Conservation (phyloP, 805 yeast species). For the Kodamaea fukazawae region DNA sequence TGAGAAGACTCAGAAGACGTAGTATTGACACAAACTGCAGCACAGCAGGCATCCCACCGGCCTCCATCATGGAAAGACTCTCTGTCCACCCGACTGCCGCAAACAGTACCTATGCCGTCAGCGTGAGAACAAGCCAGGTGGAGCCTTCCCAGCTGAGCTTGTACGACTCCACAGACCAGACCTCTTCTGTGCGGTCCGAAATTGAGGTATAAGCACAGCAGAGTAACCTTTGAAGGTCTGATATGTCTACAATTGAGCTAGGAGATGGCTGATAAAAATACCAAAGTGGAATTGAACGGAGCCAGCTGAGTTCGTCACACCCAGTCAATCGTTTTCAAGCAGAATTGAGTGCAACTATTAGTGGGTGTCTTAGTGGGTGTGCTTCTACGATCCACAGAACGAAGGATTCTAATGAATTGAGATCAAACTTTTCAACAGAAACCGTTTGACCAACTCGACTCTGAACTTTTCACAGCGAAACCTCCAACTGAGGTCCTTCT, state of each 20-base stretch:
- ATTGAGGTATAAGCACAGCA: neutral
- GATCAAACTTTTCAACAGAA: too few relatives aligned
- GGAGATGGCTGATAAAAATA: neutral
- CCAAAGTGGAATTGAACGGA: too few relatives aligned
- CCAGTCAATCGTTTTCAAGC: too few relatives aligned
- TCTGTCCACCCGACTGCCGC: constrained; percentile 31
- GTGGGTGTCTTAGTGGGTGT: too few relatives aligned
- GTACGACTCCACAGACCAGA: constrained; percentile 15
- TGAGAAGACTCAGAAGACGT: constrained; percentile 38
- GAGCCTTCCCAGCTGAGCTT: constrained; percentile 15
- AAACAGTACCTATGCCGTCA: constrained; percentile 19
- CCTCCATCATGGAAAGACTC: constrained; percentile 62
- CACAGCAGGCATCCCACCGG: constrained; percentile 69
- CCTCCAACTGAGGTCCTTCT: too few relatives aligned
- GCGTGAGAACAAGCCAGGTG: constrained; percentile 15
- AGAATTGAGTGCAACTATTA: too few relatives aligned
- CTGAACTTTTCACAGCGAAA: too few relatives aligned
- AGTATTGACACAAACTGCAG: constrained; percentile 58
- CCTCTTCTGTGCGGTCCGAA: constrained; percentile 13
- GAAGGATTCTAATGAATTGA: too few relatives aligned
- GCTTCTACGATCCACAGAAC: too few relatives aligned
- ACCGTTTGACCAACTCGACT: too few relatives aligned
- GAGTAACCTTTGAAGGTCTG: neutral
- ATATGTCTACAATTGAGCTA: neutral
- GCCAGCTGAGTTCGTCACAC: too few relatives aligned